Percentiles rank a stretch among this genome's conserved stretches.
Conservation (phyloP, 1,139 yeast species). For the Blastobotrys niveus region DNA sequence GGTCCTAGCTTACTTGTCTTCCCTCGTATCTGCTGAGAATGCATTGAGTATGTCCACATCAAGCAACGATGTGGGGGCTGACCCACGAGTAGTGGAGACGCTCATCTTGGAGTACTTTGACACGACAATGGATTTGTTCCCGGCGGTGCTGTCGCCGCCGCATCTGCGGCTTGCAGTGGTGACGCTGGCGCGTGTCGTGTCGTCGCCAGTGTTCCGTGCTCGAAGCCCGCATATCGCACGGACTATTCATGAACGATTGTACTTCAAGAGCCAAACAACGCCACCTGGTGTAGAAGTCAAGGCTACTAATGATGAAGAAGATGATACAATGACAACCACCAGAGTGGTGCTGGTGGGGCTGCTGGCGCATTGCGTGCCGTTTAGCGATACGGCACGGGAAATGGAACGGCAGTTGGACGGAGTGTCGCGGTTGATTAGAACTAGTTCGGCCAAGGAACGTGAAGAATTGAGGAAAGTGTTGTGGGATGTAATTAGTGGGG, state of each 20-base stretch:
- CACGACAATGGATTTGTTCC: slow-evolving; percentile 49
- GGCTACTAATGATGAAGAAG: slow-evolving; percentile 27
- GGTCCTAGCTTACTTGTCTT: slow-evolving; percentile 38
- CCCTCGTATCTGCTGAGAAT: too few species aligned
- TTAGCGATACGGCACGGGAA: slow-evolving; percentile 40
- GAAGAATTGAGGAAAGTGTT: slow-evolving; percentile 34
- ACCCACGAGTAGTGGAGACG: slow-evolving; percentile 20
- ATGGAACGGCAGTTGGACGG: slow-evolving; percentile 44
- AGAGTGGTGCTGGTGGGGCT: slow-evolving; percentile 50
- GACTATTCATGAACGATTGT: slow-evolving; percentile 40
- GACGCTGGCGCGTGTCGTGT: slow-evolving; percentile 48
- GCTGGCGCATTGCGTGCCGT: slow-evolving; percentile 51
- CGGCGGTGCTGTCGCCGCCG: slow-evolving; percentile 46
- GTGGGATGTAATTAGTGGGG: slow-evolving; percentile 43
- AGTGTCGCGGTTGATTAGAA: slow-evolving; percentile 12
- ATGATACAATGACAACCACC: slow-evolving; percentile 34
- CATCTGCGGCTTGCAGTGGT: slow-evolving; percentile 59
- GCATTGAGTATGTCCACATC: slow-evolving; percentile 2
- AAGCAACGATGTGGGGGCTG: slow-evolving; percentile 17
- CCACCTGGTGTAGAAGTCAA: slow-evolving; percentile 27
- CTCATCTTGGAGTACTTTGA: slow-evolving; percentile 35
- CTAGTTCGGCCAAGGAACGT: slow-evolving; percentile 30
- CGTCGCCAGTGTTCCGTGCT: slow-evolving; percentile 41
- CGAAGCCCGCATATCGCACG: slow-evolving; percentile 35
- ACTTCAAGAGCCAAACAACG: slow-evolving; percentile 30